Evolutionary conservation across 1,284 basidiomycete species (phyloP).

Genomic region (Stereum hirsutum): DNA sequence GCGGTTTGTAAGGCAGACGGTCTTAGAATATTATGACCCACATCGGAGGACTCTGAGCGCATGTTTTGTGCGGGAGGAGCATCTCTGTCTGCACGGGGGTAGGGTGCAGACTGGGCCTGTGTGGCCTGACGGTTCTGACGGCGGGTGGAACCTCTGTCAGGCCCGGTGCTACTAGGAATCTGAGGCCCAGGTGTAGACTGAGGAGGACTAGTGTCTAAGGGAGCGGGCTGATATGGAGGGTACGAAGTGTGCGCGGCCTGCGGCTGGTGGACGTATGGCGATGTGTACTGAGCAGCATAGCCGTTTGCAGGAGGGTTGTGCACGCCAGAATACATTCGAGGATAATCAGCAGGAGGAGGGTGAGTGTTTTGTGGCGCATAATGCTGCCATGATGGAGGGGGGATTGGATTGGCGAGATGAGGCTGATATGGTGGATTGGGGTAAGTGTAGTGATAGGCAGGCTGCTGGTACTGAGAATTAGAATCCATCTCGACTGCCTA

Average conservation of each 20-base stretch:
- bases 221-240: constrained; percentile 15
- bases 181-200: constrained; percentile 20
- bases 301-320: constrained; percentile 21
- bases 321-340: constrained; percentile 25
- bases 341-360: constrained; percentile 13
- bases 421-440: constrained; percentile 15
- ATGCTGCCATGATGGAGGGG: constrained; percentile 18
- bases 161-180: constrained; percentile 46
- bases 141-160: constrained; percentile 38
- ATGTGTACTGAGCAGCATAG: constrained; percentile 24
- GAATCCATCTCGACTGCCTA: constrained; percentile 29
- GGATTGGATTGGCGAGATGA: constrained; percentile 13
- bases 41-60: constrained; percentile 22
- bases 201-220: constrained; percentile 18
- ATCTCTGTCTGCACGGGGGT: constrained; percentile 7
- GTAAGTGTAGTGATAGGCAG: constrained; percentile 16
- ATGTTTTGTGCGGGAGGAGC: constrained; percentile 6
- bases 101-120: constrained; percentile 15
- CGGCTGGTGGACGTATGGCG: constrained; percentile 22
- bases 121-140: constrained; percentile 32
- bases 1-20: constrained; percentile 8
- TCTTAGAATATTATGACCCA: constrained; percentile 16
- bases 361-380: constrained; percentile 15
- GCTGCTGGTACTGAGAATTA: constrained; percentile 24
- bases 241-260: constrained; percentile 10